Percentiles rank a stretch among this genome's conserved stretches.
Evolutionary conservation across 202 grass and related monocot genomes (phyloP).

Genomic region (Eragrostis tef): DNA sequence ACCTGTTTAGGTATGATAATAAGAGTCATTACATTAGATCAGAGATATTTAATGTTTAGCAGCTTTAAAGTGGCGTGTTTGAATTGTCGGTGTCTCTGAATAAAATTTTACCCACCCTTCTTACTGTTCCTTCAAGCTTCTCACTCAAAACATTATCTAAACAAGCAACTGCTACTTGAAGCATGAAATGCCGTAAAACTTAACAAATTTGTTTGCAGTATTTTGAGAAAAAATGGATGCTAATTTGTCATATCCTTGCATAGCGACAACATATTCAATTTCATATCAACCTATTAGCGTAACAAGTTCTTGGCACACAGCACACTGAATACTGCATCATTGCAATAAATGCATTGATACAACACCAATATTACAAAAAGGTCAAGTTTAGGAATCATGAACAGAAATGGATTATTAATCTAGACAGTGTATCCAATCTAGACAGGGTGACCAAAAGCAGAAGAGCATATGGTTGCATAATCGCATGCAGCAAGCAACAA

Average conservation of each 20-base stretch:
- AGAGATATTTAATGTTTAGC: conserved; percentile 5
- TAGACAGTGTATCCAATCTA: background rate
- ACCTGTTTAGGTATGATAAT: conserved; percentile 53
- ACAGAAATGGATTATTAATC: too few species aligned
- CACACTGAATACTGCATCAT: background rate
- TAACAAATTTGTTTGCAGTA: conserved; percentile 14
- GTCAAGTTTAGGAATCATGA: too few species aligned
- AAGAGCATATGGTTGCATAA: conserved; percentile 13
- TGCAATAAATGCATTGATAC: background rate
- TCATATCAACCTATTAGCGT: too few species aligned
- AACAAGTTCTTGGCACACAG: conserved; percentile 26
- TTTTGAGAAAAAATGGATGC: background rate
- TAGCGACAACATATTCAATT: conserved; percentile 3
- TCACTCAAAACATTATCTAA: conserved; percentile 27
- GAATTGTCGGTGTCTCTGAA: conserved; percentile 5
- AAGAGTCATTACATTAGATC: background rate
- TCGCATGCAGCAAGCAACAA: conserved; percentile 25
- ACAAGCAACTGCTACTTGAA: conserved; percentile 16
- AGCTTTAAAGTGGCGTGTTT: conserved; percentile 26
- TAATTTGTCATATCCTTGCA: background rate
- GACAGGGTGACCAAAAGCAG: conserved; percentile 11
- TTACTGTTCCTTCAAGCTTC: conserved; percentile 13
- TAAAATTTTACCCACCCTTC: background rate
- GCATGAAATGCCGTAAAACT: background rate
- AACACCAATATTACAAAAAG: too few species aligned